Conservation (phyloP, 225 moss, liverwort and hornwort genomes). For the Pseudoscleropodium purum region DNA sequence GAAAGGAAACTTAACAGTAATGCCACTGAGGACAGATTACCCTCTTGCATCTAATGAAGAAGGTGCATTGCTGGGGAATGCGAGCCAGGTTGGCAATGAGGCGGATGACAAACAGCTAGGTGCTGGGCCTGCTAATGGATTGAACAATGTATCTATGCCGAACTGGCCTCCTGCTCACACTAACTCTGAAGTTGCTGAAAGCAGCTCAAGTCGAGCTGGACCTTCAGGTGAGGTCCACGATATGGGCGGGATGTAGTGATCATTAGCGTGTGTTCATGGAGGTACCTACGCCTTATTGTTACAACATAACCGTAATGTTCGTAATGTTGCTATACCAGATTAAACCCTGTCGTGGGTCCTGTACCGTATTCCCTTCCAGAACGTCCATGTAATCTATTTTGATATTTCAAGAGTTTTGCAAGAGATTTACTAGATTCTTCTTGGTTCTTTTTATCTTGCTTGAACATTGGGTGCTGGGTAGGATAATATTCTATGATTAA, state of each 20-base stretch:
- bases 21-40: constrained; percentile 3
- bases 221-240: constrained; percentile 18
- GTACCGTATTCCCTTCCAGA: background rate
- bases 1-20: background rate
- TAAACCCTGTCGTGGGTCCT: background rate
- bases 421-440: background rate
- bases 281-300: background rate
- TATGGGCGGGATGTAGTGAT: constrained; percentile 4
- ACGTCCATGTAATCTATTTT: constrained; percentile 2
- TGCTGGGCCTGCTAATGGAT: background rate
- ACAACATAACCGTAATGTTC: background rate
- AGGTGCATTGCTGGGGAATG: constrained; percentile 13
- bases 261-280: background rate
- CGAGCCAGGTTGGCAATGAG: constrained; percentile 22
- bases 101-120: constrained; percentile 8
- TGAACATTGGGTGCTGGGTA: background rate
- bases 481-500: background rate
- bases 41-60: constrained; percentile 16
- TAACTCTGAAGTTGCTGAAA: constrained; percentile 19
- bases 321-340: background rate
- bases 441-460: background rate
- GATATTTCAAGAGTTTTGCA: background rate
- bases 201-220: constrained; percentile 45
- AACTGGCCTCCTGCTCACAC: constrained; percentile 8
- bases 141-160: constrained; percentile 3